phyloP scores from a whole-genome alignment of 148 eudicot species.

The Mesembryanthemum crystallinum region DNA sequence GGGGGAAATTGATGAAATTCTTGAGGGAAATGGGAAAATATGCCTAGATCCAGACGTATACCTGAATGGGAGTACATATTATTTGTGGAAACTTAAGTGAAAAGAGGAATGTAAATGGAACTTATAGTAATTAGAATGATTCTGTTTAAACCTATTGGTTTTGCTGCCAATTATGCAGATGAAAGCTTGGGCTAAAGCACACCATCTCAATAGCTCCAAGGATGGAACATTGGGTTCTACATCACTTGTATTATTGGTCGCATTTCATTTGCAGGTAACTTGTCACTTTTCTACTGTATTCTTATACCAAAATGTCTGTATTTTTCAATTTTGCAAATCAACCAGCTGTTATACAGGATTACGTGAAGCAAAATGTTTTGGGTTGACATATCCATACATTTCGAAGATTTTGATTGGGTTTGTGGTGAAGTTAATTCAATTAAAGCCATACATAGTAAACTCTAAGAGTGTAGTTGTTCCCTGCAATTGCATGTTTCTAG shows the following conservation, averaged over 20 bases:
- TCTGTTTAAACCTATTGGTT: slow-evolving; percentile 5
- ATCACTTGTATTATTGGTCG: slow-evolving; percentile 71
- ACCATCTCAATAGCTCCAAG: slow-evolving; percentile 73
- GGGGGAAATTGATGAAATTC: neutral
- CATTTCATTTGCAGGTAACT: slow-evolving; percentile 91
- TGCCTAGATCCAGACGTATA: neutral
- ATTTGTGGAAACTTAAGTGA: neutral
- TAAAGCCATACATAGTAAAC: no score
- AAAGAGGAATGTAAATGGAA: no score
- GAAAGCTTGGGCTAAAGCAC: slow-evolving; percentile 91
- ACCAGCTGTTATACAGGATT: no score
- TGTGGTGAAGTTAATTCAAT: no score
- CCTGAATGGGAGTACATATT: neutral
- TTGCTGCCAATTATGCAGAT: slow-evolving; percentile 45
- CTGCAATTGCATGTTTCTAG: neutral
- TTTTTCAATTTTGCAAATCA: neutral
- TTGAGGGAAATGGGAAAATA: neutral
- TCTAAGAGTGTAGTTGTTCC: neutral
- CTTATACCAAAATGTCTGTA: neutral
- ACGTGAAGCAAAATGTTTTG: neutral
- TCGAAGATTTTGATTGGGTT: neutral
- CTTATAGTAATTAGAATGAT: neutral
- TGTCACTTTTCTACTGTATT: neutral
- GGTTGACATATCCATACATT: neutral
- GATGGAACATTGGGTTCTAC: slow-evolving; percentile 80